Conservation (phyloP, 164 flowering plant species). For the Annona squamosa region DNA sequence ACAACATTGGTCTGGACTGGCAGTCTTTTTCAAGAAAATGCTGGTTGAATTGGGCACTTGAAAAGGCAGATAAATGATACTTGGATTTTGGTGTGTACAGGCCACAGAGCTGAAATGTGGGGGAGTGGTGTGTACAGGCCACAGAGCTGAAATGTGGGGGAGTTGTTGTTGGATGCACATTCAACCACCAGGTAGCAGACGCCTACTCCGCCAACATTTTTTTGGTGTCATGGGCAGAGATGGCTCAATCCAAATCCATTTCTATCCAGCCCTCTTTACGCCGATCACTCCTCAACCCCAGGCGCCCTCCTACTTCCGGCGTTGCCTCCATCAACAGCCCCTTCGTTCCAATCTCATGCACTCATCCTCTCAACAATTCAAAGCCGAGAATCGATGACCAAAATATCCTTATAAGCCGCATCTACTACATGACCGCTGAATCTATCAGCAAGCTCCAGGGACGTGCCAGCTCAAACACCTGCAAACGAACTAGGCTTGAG, state of each 20-base stretch:
- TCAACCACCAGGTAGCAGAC: conserved; percentile 56
- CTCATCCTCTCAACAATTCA: not conserved
- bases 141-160: conserved; percentile 47
- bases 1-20: too few relatives aligned
- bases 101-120: conserved; percentile 23
- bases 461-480: not conserved
- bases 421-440: conserved; percentile 8
- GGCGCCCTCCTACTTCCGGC: conserved; percentile 6
- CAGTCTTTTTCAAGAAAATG: too few relatives aligned
- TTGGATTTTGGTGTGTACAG: conserved; percentile 12
- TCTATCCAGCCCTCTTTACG: conserved; percentile 15
- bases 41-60: too few relatives aligned
- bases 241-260: conserved; percentile 18
- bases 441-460: conserved; percentile 10
- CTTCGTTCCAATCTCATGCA: conserved; percentile 8
- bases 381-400: not conserved
- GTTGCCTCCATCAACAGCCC: conserved; percentile 2
- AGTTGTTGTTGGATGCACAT: conserved; percentile 38
- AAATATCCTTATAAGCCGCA: conserved; percentile 5
- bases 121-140: conserved; percentile 10
- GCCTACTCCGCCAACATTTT: conserved; percentile 55
- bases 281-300: conserved; percentile 16
- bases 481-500: conserved; percentile 10
- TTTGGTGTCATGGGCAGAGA: conserved; percentile 39
- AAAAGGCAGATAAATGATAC: too few relatives aligned